Conservation (phyloP, 1,284 basidiomycete species). For the Xerocomus nothofagi region DNA sequence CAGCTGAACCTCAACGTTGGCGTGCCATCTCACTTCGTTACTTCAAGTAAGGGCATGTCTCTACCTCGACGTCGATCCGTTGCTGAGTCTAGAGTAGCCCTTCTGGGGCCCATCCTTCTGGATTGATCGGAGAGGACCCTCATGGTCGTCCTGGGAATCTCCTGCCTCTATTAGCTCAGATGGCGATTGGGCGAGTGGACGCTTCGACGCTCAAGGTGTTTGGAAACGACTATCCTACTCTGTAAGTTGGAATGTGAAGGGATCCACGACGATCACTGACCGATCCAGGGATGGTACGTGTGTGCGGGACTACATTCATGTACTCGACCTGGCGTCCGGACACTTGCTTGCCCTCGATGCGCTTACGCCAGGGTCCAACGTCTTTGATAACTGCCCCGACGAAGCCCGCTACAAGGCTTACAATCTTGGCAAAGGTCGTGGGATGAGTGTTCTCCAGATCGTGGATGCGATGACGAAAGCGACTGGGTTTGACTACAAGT, state of each 20-base stretch:
- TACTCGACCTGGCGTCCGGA: constrained; percentile 92
- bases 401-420: constrained; percentile 84
- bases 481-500: constrained; percentile 86
- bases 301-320: constrained; percentile 96
- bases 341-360: constrained; percentile 93
- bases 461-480: constrained; percentile 94
- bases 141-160: constrained; percentile 94
- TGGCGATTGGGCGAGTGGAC: constrained; percentile 90
- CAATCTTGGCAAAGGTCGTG: constrained; percentile 94
- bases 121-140: constrained; percentile 95
- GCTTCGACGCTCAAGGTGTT: constrained; percentile 87
- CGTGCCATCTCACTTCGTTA: constrained; percentile 86
- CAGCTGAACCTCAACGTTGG: constrained; percentile 75
- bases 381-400: constrained; percentile 52
- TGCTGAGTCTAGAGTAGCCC: constrained; percentile 55
- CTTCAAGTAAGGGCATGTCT: constrained; percentile 77
- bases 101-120: constrained; percentile 95
- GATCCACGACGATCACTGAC: constrained; percentile 5
- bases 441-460: constrained; percentile 93
- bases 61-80: neutral
- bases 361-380: constrained; percentile 61
- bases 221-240: constrained; percentile 97
- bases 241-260: constrained; percentile 46
- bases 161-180: constrained; percentile 91
- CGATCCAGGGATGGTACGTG: constrained; percentile 87